Conservation (phyloP, 1,139 yeast species). For the Zygosaccharomyces sapae region DNA sequence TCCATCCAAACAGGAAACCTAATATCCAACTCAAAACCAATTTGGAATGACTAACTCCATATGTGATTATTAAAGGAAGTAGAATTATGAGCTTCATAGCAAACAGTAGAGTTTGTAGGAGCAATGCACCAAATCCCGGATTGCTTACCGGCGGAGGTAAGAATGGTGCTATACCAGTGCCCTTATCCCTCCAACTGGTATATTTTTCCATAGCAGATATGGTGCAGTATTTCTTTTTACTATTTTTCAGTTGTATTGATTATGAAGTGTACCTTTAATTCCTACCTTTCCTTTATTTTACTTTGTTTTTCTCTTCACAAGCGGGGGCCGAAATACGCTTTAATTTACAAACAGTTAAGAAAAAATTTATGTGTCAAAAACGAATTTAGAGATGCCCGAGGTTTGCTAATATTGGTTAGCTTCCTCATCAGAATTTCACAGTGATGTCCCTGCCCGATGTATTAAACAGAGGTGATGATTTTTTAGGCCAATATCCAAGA, state of each 20-base stretch:
- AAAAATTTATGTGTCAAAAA: background rate
- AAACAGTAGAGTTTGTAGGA: conserved; percentile 22
- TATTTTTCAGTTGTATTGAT: background rate
- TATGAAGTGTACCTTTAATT: background rate
- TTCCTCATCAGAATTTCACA: background rate
- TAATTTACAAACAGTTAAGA: background rate
- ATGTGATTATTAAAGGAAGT: conserved; percentile 18
- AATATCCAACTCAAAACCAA: conserved; percentile 20
- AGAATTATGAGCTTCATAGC: conserved; percentile 15
- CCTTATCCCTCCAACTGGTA: conserved; percentile 70
- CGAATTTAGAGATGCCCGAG: background rate
- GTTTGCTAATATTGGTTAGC: background rate
- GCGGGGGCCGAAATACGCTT: background rate
- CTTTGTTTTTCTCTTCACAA: background rate
- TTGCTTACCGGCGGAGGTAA: conserved; percentile 43
- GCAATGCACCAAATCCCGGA: conserved; percentile 18
- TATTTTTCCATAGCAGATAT: conserved; percentile 60
- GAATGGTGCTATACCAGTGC: conserved; percentile 80
- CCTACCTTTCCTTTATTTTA: background rate
- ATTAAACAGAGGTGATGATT: conserved; percentile 68
- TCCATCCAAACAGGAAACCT: conserved; percentile 31
- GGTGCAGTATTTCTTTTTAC: too few relatives aligned
- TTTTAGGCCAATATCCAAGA: conserved; percentile 61
- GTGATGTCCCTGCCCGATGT: conserved; percentile 73
- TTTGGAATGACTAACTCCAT: conserved; percentile 16